Percentiles rank a stretch among this genome's conserved stretches.
Conservation (phyloP, 139 green algal genomes). For the Desmodesmus armatus region DNA sequence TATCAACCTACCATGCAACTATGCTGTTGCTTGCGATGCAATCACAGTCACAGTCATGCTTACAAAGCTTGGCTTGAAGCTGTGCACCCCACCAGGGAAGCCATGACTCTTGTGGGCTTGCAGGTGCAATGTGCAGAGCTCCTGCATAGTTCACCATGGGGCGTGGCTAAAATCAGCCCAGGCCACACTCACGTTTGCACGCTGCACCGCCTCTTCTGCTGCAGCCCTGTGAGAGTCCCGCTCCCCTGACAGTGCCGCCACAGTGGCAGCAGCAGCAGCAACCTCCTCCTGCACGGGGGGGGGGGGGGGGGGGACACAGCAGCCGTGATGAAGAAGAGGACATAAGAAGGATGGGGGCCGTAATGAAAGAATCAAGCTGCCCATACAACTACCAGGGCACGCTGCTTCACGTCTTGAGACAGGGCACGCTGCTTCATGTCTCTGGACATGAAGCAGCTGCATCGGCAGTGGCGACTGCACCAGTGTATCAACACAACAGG, state of each 20-base stretch:
- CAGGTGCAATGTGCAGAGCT: too few relatives aligned
- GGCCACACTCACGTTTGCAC: conserved; percentile 51
- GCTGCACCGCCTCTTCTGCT: conserved; percentile 51
- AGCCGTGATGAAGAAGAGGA: neutral
- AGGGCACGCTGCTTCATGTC: neutral
- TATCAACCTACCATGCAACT: too few relatives aligned
- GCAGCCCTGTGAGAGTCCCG: conserved; percentile 50
- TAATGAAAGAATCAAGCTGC: neutral
- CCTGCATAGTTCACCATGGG: too few relatives aligned
- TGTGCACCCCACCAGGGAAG: too few relatives aligned
- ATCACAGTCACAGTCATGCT: too few relatives aligned
- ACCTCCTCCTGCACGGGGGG: conserved; percentile 32
- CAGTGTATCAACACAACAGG: too few relatives aligned
- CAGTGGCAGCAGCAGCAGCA: conserved; percentile 37
- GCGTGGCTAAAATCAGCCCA: too few relatives aligned
- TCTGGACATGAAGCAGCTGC: neutral
- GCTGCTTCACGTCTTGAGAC: neutral
- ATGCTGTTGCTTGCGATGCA: too few relatives aligned
- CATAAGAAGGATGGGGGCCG: too few relatives aligned
- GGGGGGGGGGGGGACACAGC: neutral
- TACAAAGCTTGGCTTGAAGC: too few relatives aligned
- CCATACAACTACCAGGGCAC: neutral
- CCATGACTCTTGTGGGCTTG: too few relatives aligned
- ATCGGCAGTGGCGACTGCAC: too few relatives aligned
- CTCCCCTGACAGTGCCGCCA: conserved; percentile 49